Evolutionary conservation across 805 yeast species (phyloP).

Genomic region (Lipomyces lipofer): DNA sequence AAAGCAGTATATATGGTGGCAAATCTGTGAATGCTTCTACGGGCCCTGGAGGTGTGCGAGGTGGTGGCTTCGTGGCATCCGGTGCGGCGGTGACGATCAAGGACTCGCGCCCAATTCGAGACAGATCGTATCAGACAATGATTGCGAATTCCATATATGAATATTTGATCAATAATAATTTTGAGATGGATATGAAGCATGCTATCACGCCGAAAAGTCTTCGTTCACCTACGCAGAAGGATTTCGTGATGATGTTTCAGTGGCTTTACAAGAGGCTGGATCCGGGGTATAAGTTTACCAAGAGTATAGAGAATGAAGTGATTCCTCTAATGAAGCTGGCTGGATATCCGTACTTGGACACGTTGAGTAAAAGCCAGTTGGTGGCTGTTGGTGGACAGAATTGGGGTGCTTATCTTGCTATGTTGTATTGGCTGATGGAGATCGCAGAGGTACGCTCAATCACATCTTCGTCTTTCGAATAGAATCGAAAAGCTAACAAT

Average conservation of each 20-base stretch:
- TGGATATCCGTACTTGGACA: constrained; percentile 77
- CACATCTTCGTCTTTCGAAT: not conserved
- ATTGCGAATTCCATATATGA: constrained; percentile 59
- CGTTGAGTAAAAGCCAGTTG: constrained; percentile 79
- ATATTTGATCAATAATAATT: constrained; percentile 61
- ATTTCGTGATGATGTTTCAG: constrained; percentile 73
- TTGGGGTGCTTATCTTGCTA: constrained; percentile 82
- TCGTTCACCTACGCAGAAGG: constrained; percentile 81
- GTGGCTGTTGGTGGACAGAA: constrained; percentile 84
- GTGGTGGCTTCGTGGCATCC: constrained; percentile 25
- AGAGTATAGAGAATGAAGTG: constrained; percentile 73
- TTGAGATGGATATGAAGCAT: constrained; percentile 73
- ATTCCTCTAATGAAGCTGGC: constrained; percentile 62
- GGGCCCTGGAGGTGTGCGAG: constrained; percentile 5
- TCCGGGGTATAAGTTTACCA: constrained; percentile 70
- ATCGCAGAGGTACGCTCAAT: constrained; percentile 40
- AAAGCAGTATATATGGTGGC: constrained; percentile 12
- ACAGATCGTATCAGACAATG: constrained; percentile 58
- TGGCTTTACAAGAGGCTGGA: constrained; percentile 77
- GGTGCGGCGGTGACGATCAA: constrained; percentile 7
- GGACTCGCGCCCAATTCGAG: constrained; percentile 80
- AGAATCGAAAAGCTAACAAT: not conserved
- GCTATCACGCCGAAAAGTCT: constrained; percentile 65
- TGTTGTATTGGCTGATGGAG: constrained; percentile 78
- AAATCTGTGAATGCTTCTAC: not conserved